Conservation (phyloP, 129 eudicot genomes). For the Lactuca saligna region DNA sequence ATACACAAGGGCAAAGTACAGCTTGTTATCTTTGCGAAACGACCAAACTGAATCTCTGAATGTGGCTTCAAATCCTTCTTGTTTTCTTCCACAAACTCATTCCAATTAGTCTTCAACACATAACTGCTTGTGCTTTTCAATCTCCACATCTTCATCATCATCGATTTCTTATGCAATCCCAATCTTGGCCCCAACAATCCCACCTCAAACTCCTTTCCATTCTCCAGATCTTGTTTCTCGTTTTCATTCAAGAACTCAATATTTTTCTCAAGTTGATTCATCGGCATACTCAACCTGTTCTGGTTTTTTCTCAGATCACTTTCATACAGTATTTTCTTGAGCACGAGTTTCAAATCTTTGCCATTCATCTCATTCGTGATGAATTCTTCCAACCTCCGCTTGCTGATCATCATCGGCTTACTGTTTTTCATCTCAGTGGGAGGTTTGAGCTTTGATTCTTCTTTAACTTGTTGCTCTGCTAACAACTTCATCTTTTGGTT, state of each 20-base stretch:
- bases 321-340: not conserved
- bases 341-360: not conserved
- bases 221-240: not conserved
- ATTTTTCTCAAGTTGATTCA: slow-evolving; percentile 1
- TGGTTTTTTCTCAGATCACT: not conserved
- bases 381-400: slow-evolving; percentile 1
- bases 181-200: slow-evolving; percentile 8
- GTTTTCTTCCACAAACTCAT: not conserved
- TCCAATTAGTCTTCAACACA: slow-evolving; percentile 19
- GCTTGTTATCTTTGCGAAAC: not conserved
- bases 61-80: not conserved
- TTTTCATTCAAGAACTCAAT: slow-evolving; percentile 7
- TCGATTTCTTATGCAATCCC: not conserved
- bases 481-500: not conserved
- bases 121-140: not conserved
- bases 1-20: slow-evolving; percentile 13
- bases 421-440: not conserved
- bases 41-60: slow-evolving; percentile 6
- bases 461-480: not conserved
- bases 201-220: not conserved
- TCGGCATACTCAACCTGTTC: slow-evolving; percentile 21
- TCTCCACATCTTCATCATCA: not conserved
- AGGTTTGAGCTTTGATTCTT: not conserved
- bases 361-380: slow-evolving; percentile 8
- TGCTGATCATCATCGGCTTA: not conserved